Conservation (phyloP, 768 basidiomycete species). For the Macrolepiota dolichaula region DNA sequence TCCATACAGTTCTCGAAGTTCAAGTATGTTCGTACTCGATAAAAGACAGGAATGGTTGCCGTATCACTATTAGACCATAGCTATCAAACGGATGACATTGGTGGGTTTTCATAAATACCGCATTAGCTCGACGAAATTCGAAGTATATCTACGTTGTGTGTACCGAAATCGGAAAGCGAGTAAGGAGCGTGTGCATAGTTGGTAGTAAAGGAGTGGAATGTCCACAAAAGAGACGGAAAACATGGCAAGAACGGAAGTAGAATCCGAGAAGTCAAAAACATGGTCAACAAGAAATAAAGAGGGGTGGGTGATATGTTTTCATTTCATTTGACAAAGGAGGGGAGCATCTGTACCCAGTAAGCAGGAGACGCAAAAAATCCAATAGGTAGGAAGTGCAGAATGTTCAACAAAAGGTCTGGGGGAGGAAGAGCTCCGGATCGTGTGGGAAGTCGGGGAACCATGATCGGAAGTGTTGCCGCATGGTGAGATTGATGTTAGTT, state of each 20-base stretch:
- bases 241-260: neutral
- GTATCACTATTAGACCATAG: neutral
- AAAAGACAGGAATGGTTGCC: neutral
- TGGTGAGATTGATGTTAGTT: neutral
- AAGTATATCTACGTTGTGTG: neutral
- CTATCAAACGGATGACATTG: neutral
- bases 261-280: neutral
- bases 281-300: neutral
- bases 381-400: neutral
- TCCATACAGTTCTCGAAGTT: too few relatives aligned
- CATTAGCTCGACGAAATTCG: slow-evolving; percentile 5
- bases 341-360: too few relatives aligned
- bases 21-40: neutral
- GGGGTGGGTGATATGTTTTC: neutral
- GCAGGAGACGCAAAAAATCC: too few relatives aligned
- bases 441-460: slow-evolving; percentile 12
- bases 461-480: slow-evolving; percentile 9
- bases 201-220: slow-evolving; percentile 7
- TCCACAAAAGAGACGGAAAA: neutral
- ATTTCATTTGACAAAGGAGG: neutral
- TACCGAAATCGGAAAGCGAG: neutral
- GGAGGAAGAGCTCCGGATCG: slow-evolving; percentile 4
- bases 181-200: slow-evolving; percentile 6
- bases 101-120: slow-evolving; percentile 1
- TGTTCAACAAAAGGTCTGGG: slow-evolving; percentile 6